Evolutionary conservation across 306 rosid species (phyloP).

Genomic region (Quillaja saponaria): DNA sequence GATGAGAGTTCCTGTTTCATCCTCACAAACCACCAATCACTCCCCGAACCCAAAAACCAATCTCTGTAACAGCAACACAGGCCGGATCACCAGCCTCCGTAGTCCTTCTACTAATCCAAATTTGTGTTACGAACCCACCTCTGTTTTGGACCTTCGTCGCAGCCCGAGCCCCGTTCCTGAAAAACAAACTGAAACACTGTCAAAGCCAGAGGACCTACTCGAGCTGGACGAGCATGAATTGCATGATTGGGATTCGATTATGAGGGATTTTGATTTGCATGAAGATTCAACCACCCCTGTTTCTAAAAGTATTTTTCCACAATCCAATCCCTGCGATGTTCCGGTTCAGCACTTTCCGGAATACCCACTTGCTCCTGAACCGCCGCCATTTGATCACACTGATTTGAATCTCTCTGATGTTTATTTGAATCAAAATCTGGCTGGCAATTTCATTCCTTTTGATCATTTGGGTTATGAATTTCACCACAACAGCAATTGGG

Average conservation of each 20-base stretch:
- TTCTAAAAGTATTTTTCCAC: constrained; percentile 19
- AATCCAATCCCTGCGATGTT: constrained; percentile 29
- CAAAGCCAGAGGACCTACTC: constrained; percentile 37
- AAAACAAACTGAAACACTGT: constrained; percentile 34
- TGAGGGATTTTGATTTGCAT: constrained; percentile 66
- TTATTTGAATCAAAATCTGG: constrained; percentile 41
- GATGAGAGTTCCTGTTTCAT: constrained; percentile 75
- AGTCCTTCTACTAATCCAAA: constrained; percentile 28
- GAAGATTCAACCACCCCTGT: constrained; percentile 50
- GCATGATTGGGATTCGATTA: constrained; percentile 83
- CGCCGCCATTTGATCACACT: constrained; percentile 54
- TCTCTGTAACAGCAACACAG: constrained; percentile 19
- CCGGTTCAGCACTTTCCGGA: constrained; percentile 41
- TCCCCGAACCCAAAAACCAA: constrained; percentile 41
- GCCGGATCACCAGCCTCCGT: constrained; percentile 27
- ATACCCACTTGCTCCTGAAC: constrained; percentile 43
- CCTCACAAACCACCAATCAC: constrained; percentile 44
- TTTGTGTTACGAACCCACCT: constrained; percentile 73
- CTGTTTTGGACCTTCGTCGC: constrained; percentile 76
- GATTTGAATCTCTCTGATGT: constrained; percentile 53
- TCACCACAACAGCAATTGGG: constrained; percentile 28
- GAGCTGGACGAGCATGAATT: constrained; percentile 70
- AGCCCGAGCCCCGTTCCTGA: constrained; percentile 66
- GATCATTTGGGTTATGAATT: constrained; percentile 33
- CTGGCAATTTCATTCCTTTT: constrained; percentile 18